These are phyloP conservation scores for Phytophthora palmivora DNA, from an alignment of 352 stramenopile genomes.

Conservation along the genomic window DNA sequence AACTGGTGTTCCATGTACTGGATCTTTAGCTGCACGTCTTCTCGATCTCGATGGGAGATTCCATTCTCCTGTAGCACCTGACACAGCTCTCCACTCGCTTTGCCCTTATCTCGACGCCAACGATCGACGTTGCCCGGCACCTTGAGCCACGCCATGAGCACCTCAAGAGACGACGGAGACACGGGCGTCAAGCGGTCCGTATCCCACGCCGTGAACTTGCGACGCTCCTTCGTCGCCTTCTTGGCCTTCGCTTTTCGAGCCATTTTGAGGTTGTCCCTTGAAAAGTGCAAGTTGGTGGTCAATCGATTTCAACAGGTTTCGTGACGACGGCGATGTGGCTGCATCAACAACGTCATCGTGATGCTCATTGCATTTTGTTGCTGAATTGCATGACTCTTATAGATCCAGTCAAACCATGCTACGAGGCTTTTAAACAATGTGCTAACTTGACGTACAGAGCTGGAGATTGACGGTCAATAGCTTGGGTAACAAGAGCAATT, in stretches of 20 bases:
- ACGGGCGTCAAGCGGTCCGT: constrained; percentile 18
- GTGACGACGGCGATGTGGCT: no score
- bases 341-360: no score
- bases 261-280: constrained; percentile 7
- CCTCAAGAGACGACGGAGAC: constrained; percentile 25
- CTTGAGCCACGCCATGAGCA: constrained; percentile 44
- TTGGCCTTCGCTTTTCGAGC: constrained; percentile 4
- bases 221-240: constrained; percentile 14
- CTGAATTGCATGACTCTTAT: no score
- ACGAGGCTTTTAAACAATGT: no score
- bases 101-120: constrained; percentile 33
- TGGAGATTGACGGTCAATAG: no score
- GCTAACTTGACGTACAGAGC: no score
- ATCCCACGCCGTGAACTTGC: constrained; percentile 22
- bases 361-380: no score
- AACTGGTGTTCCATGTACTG: constrained; percentile 28
- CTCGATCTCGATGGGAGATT: constrained; percentile 17
- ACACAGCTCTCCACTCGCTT: constrained; percentile 22
- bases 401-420: no score
- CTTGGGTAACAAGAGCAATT: no score
- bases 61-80: constrained; percentile 21
- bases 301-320: no score
- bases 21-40: constrained; percentile 28
- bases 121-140: constrained; percentile 40
- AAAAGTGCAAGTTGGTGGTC: no score